Evolutionary conservation across 2,329 filamentous ascomycete genomes (phyloP).

Genomic region (Elsinoe fawcettii): DNA sequence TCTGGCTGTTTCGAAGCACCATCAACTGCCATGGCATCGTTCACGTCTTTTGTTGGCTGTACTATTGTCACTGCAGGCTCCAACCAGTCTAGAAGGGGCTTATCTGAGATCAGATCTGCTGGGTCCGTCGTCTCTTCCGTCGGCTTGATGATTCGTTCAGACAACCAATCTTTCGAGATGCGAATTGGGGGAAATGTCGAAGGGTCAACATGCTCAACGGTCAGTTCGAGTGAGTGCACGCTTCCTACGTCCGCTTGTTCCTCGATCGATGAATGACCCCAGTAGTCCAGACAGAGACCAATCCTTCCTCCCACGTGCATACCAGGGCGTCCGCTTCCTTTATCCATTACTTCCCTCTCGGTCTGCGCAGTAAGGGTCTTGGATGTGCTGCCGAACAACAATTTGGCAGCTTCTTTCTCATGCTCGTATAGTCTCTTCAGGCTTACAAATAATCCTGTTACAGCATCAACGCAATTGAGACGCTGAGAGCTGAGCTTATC

Average conservation of each 20-base stretch:
- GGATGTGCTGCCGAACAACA: slow-evolving; percentile 42
- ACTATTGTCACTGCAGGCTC: slow-evolving; percentile 61
- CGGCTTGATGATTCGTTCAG: slow-evolving; percentile 55
- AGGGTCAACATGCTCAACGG: slow-evolving; percentile 47
- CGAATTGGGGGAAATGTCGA: slow-evolving; percentile 54
- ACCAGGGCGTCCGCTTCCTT: slow-evolving; percentile 59
- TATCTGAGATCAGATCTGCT: slow-evolving; percentile 30
- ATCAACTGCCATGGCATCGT: slow-evolving; percentile 48
- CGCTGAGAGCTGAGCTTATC: slow-evolving; percentile 65
- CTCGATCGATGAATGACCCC: slow-evolving; percentile 39
- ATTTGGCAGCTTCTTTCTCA: slow-evolving; percentile 49
- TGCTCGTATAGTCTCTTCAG: slow-evolving; percentile 62
- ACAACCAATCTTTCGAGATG: slow-evolving; percentile 67
- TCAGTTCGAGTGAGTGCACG: slow-evolving; percentile 62
- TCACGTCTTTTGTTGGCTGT: slow-evolving; percentile 13
- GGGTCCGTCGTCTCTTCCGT: slow-evolving; percentile 24
- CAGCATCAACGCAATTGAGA: slow-evolving; percentile 69
- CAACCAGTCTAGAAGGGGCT: slow-evolving; percentile 55
- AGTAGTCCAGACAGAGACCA: slow-evolving; percentile 69
- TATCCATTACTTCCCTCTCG: slow-evolving; percentile 56
- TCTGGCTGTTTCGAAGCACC: slow-evolving; percentile 56
- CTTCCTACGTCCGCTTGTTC: slow-evolving; percentile 32
- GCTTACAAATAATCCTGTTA: slow-evolving; percentile 65
- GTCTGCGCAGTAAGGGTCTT: slow-evolving; percentile 43
- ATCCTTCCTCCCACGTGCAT: slow-evolving; percentile 62